Evolutionary conservation across 257 asterid species (phyloP), one percentile per base, ranked within the genome.

Genomic region (Fraxinus americana): DNA sequence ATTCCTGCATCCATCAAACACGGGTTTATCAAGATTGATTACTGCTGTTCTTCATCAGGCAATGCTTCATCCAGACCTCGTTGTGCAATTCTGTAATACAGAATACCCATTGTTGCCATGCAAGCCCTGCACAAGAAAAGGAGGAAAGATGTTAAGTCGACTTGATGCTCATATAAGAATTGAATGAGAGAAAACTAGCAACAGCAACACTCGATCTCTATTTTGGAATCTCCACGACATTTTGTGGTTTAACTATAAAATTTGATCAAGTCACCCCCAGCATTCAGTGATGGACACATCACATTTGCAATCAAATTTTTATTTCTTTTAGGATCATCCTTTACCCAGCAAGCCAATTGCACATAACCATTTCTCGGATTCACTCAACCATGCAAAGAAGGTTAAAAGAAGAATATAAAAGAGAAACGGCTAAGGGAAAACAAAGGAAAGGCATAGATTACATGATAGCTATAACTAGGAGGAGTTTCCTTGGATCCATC

Each of bases 401-500:
- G 30, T 14, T 25, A 67, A 71, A 38, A 8, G 16, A 72, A 45
- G 27, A 57, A 43, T 59, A 75, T 27, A 74, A 45, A 73, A 21
- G 13, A 75, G 25, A 67, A 41, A n/a, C 13, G 25, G 66, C 54
- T 38, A 57, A 6, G 16, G 36, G 50, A 68, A 70, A 73, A 32
- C 43, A 52, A 70, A 43, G 13, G 35, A 59, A n/a, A 74, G 68
- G 70, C 5, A 43, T 48, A 82, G 43, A 80, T 88, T 87, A 92
- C 97, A 91, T 85, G 89, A 92, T 91, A 65, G 97, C 98, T 54
- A 93, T 87, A 71, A 91, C 41, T 78, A 95, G 89, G 83, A 95
- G 97, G 70, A 95, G 90, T 85, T 91, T 95, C 88, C 99, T 92
- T 6, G 97, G 98, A 86, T 95, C 99, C 93, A 90, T 87, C 86